These are phyloP conservation scores for Pseudogymnoascus destructans DNA, from an alignment of 2,329 filamentous ascomycete species.

Conservation along the genomic window DNA sequence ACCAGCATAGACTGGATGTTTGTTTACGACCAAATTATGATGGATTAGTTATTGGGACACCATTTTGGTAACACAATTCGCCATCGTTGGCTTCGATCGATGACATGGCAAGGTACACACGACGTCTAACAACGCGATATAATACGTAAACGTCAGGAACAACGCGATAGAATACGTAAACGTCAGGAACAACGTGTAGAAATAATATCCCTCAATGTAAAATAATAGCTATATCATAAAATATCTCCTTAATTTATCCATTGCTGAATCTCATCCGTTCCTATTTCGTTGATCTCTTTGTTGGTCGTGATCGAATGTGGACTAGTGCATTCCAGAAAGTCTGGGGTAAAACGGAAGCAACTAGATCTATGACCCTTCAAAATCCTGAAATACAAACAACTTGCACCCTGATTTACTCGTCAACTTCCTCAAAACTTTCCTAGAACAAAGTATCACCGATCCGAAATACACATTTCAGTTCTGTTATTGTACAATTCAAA, in stretches of 20 bases:
- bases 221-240: neutral
- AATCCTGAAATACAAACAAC: constrained; percentile 5
- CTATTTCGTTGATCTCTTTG: neutral
- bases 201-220: neutral
- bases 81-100: neutral
- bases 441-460: neutral
- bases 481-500: constrained; percentile 1
- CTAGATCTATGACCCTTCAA: constrained; percentile 8
- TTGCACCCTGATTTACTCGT: constrained; percentile 3
- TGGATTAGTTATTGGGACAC: neutral
- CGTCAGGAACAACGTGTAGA: neutral
- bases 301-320: neutral
- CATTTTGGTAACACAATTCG: constrained; percentile 1
- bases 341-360: constrained; percentile 5
- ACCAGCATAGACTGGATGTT: neutral
- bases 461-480: constrained; percentile 2
- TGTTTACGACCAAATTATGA: constrained; percentile 1
- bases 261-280: neutral
- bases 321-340: constrained; percentile 7
- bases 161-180: neutral
- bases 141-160: neutral
- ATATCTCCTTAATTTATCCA: neutral
- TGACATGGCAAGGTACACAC: constrained; percentile 5
- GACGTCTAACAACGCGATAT: neutral
- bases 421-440: neutral